Conservation (phyloP, 495 filamentous ascomycete species). For the Aspergillus heteromorphus region DNA sequence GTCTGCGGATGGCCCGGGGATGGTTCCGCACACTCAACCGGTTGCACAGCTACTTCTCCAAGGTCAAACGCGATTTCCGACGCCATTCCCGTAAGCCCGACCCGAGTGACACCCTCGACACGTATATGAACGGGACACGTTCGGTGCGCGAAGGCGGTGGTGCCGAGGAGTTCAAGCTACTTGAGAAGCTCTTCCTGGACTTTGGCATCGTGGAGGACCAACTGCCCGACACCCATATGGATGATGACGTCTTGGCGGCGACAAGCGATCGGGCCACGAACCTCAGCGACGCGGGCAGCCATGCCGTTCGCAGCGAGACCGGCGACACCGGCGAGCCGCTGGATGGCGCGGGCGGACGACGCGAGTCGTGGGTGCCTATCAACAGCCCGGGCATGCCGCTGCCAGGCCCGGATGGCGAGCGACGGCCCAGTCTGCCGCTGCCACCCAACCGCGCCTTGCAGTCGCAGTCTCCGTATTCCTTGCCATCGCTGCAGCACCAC, state of each 20-base stretch:
- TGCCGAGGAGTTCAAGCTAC: conserved; percentile 64
- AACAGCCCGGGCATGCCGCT: conserved; percentile 38
- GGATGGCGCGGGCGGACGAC: conserved; percentile 32
- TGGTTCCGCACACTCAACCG: conserved; percentile 65
- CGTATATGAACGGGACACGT: conserved; percentile 34
- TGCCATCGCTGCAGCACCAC: conserved; percentile 41
- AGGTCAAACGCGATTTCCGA: conserved; percentile 56
- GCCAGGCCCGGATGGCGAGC: conserved; percentile 34
- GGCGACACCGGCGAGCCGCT: conserved; percentile 31
- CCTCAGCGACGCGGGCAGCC: conserved; percentile 38
- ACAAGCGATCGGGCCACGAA: conserved; percentile 29
- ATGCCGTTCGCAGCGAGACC: conserved; percentile 38
- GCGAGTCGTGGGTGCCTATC: conserved; percentile 43
- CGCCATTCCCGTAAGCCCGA: conserved; percentile 41
- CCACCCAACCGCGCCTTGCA: conserved; percentile 33
- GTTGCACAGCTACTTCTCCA: conserved; percentile 62
- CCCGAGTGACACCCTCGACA: conserved; percentile 32
- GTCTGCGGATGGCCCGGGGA: conserved; percentile 64
- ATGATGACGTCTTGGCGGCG: conserved; percentile 29
- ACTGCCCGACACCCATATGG: conserved; percentile 23
- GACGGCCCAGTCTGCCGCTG: conserved; percentile 41
- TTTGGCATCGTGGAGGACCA: conserved; percentile 50
- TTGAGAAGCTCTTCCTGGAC: conserved; percentile 54
- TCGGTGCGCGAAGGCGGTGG: conserved; percentile 53
- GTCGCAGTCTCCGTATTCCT: conserved; percentile 36